Evolutionary conservation across 176 grass and related monocot species (phyloP).

Genomic region (Rhipidocladum racemiflorum): DNA sequence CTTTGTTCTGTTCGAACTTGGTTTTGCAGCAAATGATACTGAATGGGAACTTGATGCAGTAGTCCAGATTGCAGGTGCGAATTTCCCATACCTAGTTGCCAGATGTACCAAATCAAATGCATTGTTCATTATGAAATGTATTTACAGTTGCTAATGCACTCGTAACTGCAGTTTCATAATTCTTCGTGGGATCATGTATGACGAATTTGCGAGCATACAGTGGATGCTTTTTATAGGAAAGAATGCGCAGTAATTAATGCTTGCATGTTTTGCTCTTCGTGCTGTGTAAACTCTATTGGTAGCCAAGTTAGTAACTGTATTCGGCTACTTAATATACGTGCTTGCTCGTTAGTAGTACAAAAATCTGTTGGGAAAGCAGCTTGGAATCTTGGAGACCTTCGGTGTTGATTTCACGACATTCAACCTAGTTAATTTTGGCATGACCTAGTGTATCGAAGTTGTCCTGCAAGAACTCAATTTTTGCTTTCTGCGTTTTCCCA

Average conservation of each 20-base stretch:
- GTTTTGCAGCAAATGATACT: slow-evolving; percentile 4
- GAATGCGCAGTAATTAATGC: too few relatives aligned
- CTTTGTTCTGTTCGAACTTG: neutral
- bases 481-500: slow-evolving; percentile 1
- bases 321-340: neutral
- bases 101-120: neutral
- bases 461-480: neutral
- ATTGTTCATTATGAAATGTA: neutral
- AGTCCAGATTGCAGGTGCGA: neutral
- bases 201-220: too few relatives aligned
- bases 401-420: too few relatives aligned
- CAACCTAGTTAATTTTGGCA: neutral
- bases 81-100: neutral
- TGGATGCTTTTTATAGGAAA: neutral
- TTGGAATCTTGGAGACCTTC: neutral
- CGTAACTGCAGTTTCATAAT: neutral
- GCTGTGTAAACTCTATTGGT: neutral
- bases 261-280: neutral
- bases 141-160: neutral
- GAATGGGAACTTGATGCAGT: neutral
- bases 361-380: neutral
- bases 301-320: neutral
- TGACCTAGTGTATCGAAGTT: neutral
- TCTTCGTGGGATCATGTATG: neutral
- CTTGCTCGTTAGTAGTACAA: neutral